Percentiles rank a stretch among this genome's conserved stretches.
These are phyloP conservation scores for Xerocomellus chrysenteron DNA, from an alignment of 768 basidiomycete species.

Conservation along the genomic window DNA sequence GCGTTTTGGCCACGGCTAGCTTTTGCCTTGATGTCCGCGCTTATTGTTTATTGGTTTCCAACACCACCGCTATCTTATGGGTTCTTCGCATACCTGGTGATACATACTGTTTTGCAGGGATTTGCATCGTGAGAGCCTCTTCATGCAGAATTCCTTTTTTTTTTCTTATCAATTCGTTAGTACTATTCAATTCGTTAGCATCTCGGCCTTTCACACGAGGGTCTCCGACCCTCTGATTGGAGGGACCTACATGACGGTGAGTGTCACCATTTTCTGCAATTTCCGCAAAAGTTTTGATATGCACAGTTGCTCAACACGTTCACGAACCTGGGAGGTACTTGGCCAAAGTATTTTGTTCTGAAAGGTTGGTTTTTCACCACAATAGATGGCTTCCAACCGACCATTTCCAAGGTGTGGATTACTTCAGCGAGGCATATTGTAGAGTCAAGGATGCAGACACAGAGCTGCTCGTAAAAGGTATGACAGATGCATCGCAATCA, in stretches of 20 bases:
- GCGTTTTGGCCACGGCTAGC: conserved; percentile 87
- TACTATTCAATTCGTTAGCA: conserved; percentile 98
- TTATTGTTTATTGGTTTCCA: conserved; percentile 87
- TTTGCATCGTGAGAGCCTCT: conserved; percentile 70
- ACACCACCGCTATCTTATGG: conserved; percentile 63
- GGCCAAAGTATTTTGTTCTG: conserved; percentile 96
- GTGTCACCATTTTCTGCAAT: background rate
- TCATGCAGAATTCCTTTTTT: background rate
- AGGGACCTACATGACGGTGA: conserved; percentile 99
- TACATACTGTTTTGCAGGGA: conserved; percentile 79
- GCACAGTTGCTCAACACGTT: conserved; percentile 89
- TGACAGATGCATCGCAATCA: conserved; percentile 4
- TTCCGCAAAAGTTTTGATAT: conserved; percentile 5
- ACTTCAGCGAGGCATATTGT: conserved; percentile 84
- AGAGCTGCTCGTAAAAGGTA: conserved; percentile 57
- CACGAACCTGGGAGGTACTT: conserved; percentile 95
- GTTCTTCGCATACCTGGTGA: conserved; percentile 80
- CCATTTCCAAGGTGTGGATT: conserved; percentile 67
- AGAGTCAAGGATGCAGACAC: conserved; percentile 58
- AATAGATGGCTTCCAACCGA: conserved; percentile 6
- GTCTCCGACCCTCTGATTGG: conserved; percentile 96
- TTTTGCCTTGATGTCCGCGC: conserved; percentile 68
- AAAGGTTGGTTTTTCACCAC: conserved; percentile 51
- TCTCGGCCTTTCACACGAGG: conserved; percentile 97
- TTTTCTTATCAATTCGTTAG: conserved; percentile 40